Evolutionary conservation across 371 early-diverging fungal genomes (phyloP).

Genomic region (Batrachochytrium dendrobatidis): DNA sequence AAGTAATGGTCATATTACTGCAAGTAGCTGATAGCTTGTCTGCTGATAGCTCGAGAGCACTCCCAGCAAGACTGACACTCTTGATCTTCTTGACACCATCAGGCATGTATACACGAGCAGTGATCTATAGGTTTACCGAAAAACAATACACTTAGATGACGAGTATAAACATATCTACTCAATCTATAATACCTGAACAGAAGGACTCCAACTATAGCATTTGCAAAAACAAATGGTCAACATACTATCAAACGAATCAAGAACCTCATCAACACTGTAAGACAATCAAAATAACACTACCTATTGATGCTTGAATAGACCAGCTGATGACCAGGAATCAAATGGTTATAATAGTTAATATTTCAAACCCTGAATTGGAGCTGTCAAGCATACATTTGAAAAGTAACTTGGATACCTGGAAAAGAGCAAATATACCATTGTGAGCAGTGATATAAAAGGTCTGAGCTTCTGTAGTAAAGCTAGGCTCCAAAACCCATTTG

Average conservation of each 20-base stretch:
- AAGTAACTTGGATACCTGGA: conserved; percentile 25
- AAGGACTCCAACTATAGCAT: conserved; percentile 10
- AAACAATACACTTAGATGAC: conserved; percentile 31
- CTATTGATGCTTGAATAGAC: conserved; percentile 80
- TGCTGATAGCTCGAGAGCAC: conserved; percentile 29
- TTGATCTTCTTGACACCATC: conserved; percentile 60
- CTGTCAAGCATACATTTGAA: no score
- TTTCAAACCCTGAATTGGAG: no score
- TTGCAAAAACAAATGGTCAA: background rate
- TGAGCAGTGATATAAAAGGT: conserved; percentile 75
- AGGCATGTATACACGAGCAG: conserved; percentile 65
- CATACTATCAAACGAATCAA: no score
- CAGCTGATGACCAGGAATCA: conserved; percentile 47
- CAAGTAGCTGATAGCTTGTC: conserved; percentile 67
- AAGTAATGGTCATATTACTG: conserved; percentile 56
- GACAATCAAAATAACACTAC: no score
- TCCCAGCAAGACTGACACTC: conserved; percentile 45
- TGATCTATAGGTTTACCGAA: conserved; percentile 68
- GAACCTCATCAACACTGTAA: no score
- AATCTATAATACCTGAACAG: conserved; percentile 22
- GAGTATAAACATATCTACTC: background rate
- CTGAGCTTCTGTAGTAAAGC: conserved; percentile 82
- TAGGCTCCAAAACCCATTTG: conserved; percentile 37
- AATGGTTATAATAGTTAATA: background rate
- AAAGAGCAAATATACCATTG: conserved; percentile 62